Conservation (phyloP, 2,329 filamentous ascomycete species). For the Penicillium sp. region DNA sequence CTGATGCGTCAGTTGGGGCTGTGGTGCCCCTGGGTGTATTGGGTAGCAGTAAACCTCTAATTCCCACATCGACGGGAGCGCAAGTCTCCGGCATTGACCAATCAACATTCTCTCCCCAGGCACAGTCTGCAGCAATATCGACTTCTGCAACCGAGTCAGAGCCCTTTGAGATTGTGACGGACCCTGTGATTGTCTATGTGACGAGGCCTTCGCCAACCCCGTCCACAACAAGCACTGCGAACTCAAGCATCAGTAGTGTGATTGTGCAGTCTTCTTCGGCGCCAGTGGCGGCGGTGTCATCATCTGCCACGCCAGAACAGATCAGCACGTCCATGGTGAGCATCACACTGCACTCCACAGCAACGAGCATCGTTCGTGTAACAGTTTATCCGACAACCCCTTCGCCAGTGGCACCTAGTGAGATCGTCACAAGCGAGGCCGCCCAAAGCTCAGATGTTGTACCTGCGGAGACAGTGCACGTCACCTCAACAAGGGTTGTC, state of each 20-base stretch:
- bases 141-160: not conserved
- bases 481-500: not conserved
- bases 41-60: not conserved
- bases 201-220: not conserved
- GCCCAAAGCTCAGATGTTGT: not conserved
- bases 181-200: slow-evolving; percentile 7
- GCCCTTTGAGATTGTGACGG: not conserved
- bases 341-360: not conserved
- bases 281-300: not conserved
- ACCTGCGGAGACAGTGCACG: not conserved
- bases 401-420: not conserved
- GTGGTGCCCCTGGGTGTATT: not conserved
- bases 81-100: not conserved
- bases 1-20: not conserved
- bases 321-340: not conserved
- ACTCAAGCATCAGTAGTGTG: not conserved
- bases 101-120: not conserved
- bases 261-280: not conserved
- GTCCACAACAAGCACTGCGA: not conserved
- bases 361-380: not conserved
- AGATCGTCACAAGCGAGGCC: not conserved
- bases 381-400: slow-evolving; percentile 1
- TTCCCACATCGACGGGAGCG: not conserved
- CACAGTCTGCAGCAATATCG: not conserved
- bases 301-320: not conserved